Percentiles rank a stretch among this genome's conserved stretches.
Evolutionary conservation across 345 rosid genomes (phyloP).

Genomic region (Salix exigua): DNA sequence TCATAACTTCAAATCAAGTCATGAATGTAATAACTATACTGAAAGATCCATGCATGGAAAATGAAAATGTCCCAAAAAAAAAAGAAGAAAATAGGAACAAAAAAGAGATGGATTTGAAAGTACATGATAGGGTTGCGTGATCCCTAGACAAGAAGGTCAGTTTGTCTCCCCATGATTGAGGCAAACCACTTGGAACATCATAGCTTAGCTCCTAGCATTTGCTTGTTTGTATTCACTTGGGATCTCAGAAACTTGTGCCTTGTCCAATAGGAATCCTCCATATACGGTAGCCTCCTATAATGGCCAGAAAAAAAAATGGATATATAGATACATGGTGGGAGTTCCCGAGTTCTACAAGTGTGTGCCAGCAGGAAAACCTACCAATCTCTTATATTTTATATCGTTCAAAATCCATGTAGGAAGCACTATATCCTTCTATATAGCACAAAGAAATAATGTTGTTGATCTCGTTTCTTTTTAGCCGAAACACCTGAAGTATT

Average conservation of each 20-base stretch:
- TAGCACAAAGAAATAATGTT: conserved; percentile 9
- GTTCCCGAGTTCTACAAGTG: conserved; percentile 7
- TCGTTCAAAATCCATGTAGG: not conserved
- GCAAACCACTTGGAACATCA: conserved; percentile 8
- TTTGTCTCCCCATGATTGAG: conserved; percentile 34
- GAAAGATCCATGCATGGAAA: too few relatives aligned
- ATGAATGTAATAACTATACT: too few relatives aligned
- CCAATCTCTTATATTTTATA: conserved; percentile 13
- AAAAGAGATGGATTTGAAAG: conserved; percentile 22
- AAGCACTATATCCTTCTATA: conserved; percentile 19
- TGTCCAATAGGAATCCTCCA: not conserved
- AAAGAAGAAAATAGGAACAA: not conserved
- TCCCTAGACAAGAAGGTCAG: conserved; percentile 15
- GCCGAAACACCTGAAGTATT: fast-evolving
- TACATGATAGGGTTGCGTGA: conserved; percentile 25
- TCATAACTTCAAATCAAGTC: too few relatives aligned
- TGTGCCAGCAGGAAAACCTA: conserved; percentile 24
- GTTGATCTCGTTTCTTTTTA: too few relatives aligned
- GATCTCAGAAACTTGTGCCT: not conserved
- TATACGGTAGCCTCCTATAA: not conserved
- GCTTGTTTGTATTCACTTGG: not conserved
- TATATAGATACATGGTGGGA: conserved; percentile 12
- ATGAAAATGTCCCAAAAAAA: not conserved
- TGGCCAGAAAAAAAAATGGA: not conserved
- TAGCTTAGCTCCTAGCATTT: not conserved